Evolutionary conservation across 1,284 basidiomycete species (phyloP).

Genomic region (Trichosporon ovoides): DNA sequence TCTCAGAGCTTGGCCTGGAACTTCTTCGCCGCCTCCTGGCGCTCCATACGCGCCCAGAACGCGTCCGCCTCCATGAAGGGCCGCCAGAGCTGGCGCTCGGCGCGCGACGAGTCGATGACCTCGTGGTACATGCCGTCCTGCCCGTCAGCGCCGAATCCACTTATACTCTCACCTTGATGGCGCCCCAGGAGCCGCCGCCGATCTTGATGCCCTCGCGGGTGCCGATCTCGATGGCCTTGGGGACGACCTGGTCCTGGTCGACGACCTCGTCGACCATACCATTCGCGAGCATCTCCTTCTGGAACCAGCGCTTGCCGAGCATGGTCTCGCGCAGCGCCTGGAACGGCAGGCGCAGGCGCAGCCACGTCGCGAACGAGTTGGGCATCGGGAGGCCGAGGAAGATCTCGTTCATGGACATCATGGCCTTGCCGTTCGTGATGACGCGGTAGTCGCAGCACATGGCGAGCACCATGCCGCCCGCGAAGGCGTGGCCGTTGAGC

Average conservation of each 20-base stretch:
- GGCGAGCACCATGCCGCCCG: conserved; percentile 74
- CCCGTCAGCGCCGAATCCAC: not conserved
- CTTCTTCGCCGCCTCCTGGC: conserved; percentile 10
- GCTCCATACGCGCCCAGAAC: conserved; percentile 32
- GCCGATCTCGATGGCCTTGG: conserved; percentile 48
- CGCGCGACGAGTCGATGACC: conserved; percentile 41
- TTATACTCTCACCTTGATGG: conserved; percentile 51
- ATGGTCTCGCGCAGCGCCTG: conserved; percentile 67
- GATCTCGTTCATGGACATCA: conserved; percentile 63
- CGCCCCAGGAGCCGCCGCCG: conserved; percentile 52
- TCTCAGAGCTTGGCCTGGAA: conserved; percentile 29
- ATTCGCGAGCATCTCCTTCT: conserved; percentile 61
- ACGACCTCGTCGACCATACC: conserved; percentile 71
- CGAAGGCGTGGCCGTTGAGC: conserved; percentile 85
- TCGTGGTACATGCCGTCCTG: conserved; percentile 52
- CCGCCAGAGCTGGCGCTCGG: conserved; percentile 29
- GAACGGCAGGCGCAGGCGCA: conserved; percentile 63
- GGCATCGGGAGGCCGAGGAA: conserved; percentile 78
- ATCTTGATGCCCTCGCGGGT: conserved; percentile 47
- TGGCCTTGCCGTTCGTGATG: conserved; percentile 76
- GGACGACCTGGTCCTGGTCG: conserved; percentile 56
- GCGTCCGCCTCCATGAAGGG: conserved; percentile 25
- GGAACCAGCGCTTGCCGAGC: conserved; percentile 74
- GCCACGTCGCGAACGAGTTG: conserved; percentile 62
- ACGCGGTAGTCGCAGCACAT: conserved; percentile 83